Conservation (phyloP, 768 basidiomycete species). For the Scleroderma citrinum region DNA sequence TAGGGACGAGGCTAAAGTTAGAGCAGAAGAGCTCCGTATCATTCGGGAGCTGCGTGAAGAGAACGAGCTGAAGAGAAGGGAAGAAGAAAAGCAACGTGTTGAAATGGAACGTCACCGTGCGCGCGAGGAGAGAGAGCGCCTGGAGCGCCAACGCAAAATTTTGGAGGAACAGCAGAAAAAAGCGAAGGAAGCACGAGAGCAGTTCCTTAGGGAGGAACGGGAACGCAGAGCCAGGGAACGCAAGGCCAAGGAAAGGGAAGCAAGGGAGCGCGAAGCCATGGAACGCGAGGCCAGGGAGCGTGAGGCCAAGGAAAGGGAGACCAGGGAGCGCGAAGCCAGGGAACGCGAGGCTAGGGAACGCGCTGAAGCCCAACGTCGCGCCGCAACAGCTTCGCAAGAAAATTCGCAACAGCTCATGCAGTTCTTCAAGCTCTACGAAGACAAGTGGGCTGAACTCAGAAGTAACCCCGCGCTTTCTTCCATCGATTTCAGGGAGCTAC, state of each 20-base stretch:
- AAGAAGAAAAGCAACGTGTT: constrained; percentile 11
- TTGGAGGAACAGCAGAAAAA: constrained; percentile 18
- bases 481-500: constrained; percentile 30
- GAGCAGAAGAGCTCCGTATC: constrained; percentile 13
- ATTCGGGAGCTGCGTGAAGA: constrained; percentile 14
- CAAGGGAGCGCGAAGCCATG: constrained; percentile 16
- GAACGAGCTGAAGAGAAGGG: constrained; percentile 3
- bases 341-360: constrained; percentile 18
- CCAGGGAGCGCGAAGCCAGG: constrained; percentile 16
- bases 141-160: constrained; percentile 9
- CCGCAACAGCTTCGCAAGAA: background rate
- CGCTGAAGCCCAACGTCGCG: constrained; percentile 12
- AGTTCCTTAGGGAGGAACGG: constrained; percentile 13
- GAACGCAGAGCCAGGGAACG: constrained; percentile 9
- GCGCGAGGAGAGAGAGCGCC: constrained; percentile 14
- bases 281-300: constrained; percentile 17
- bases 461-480: constrained; percentile 11
- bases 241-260: constrained; percentile 15
- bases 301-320: constrained; percentile 15
- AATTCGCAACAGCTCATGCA: constrained; percentile 5
- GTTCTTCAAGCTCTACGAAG: constrained; percentile 25
- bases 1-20: constrained; percentile 9
- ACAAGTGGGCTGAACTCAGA: constrained; percentile 34
- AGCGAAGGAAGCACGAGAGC: background rate
- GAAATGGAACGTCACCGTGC: constrained; percentile 13